Percentiles rank a stretch among this genome's conserved stretches.
These are phyloP conservation scores for Kalmusia sp. DNA, from an alignment of 2,329 filamentous ascomycete species.

Conservation along the genomic window DNA sequence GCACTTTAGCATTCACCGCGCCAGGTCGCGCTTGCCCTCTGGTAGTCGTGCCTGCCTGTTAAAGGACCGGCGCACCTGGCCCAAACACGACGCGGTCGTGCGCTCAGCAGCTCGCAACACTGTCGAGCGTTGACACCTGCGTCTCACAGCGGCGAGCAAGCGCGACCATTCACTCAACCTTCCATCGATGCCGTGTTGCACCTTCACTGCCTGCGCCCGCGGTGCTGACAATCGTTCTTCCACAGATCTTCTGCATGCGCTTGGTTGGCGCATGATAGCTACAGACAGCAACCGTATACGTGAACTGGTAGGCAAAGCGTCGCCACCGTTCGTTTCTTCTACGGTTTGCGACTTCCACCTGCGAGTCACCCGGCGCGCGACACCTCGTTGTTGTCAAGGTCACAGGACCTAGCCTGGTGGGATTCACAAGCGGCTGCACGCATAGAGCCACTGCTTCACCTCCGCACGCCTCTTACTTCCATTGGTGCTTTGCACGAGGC, in stretches of 20 bases:
- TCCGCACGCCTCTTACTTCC: constrained; percentile 22
- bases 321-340: constrained; percentile 20
- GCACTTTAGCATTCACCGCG: neutral
- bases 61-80: constrained; percentile 34
- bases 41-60: neutral
- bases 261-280: constrained; percentile 36
- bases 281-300: constrained; percentile 24
- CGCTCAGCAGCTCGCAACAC: constrained; percentile 28
- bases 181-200: constrained; percentile 34
- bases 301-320: constrained; percentile 35
- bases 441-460: constrained; percentile 25
- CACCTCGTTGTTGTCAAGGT: constrained; percentile 17
- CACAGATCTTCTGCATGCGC: constrained; percentile 35
- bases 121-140: constrained; percentile 45
- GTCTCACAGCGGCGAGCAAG: constrained; percentile 43
- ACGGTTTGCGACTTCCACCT: constrained; percentile 33
- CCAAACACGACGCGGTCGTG: constrained; percentile 42
- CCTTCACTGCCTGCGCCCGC: constrained; percentile 33
- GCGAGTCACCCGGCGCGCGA: constrained; percentile 20
- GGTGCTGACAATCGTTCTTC: constrained; percentile 47
- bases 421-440: constrained; percentile 23
- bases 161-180: constrained; percentile 34
- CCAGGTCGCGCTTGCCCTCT: neutral
- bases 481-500: constrained; percentile 20
- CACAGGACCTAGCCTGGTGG: constrained; percentile 15